Base-by-base conservation (phyloP, 441 rosid species). In the Gossypium laxum region DNA sequence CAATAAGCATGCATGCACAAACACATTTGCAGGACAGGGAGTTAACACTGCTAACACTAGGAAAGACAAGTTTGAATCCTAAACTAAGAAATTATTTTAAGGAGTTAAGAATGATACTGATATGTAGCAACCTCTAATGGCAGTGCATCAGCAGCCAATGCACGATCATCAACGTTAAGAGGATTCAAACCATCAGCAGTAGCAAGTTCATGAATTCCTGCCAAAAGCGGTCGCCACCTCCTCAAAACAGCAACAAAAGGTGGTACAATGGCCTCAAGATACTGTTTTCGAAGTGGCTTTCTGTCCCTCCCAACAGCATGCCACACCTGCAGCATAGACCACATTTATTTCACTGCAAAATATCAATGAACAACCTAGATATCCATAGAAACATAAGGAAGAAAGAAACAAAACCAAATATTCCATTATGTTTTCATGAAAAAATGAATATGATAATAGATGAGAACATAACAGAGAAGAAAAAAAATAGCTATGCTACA, bases 151-250 rank as follows among this genome's bases (percentile, higher is more conserved):
- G 96, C 96, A 76, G 97, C 96, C 82, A 96, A 82, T 56, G 99
- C 96, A 67, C 89, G 97, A 81, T 96, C 98, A 83, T 96, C 99
- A 73, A 83, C 88, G 52, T 75, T 81, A 76, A 96, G 98, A 80
- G 99, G 99, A 86, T 96, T 96, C 85, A 85, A 80, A 72, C 99
- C 98, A 78, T 93, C 99, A 74, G 97, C 89, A 63, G 96, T 91
- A 72, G 96, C 93, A 84, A 96, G 97, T 81, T 96, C 99, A 85
- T 90, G 96, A 83, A 96, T 93, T 73, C 96, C 96, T 67, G 99
- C 96, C 76, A 96, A 79, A 84, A 91, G 89, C 11, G 98, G 99
- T 72, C 98, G 84, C 99, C 99, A 96, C 82, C 98, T 91, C 81
- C 99, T 85, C 81, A 96, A 82, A 17, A 93, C 89, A 71, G 99